These are phyloP conservation scores for Mycena chlorophos DNA, from an alignment of 768 basidiomycete genomes.

Conservation along the genomic window DNA sequence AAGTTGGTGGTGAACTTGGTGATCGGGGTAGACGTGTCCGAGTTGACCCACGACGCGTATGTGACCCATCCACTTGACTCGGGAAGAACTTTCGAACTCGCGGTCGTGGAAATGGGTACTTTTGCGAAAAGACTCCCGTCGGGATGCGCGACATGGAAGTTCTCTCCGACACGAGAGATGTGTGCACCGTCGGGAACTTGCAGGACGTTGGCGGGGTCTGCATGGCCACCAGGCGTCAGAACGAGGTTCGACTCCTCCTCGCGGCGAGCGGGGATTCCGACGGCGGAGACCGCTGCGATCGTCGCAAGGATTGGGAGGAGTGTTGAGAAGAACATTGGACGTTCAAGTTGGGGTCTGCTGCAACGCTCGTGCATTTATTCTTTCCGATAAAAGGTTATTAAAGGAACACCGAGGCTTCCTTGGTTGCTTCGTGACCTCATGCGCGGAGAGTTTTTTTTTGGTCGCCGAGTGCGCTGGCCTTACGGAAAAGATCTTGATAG, in stretches of 20 bases:
- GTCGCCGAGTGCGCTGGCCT: too few species aligned
- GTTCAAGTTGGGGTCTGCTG: too few species aligned
- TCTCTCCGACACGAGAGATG: not conserved
- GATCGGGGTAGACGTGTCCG: not conserved
- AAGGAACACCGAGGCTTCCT: too few species aligned
- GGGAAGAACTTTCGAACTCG: not conserved
- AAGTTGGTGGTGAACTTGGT: not conserved
- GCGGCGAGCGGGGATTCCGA: too few species aligned
- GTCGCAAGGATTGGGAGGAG: too few species aligned
- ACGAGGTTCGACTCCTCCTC: not conserved
- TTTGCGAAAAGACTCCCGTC: not conserved
- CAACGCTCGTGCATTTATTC: too few species aligned
- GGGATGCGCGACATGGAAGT: not conserved
- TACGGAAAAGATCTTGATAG: too few species aligned
- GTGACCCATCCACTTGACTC: not conserved
- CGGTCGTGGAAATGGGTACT: not conserved
- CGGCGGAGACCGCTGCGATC: too few species aligned
- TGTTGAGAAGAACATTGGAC: too few species aligned
- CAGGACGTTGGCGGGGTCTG: not conserved
- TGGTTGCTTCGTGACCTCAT: too few species aligned
- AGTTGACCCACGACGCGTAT: not conserved
- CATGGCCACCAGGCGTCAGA: constrained; percentile 1
- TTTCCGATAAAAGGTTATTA: too few species aligned
- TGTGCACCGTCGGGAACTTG: not conserved
- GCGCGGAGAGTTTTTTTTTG: too few species aligned